A percentile compares a stretch with the other conserved stretches of the same genome.
Evolutionary conservation across 306 rosid genomes (phyloP).

Genomic region (Chamaecrista fasciculata): DNA sequence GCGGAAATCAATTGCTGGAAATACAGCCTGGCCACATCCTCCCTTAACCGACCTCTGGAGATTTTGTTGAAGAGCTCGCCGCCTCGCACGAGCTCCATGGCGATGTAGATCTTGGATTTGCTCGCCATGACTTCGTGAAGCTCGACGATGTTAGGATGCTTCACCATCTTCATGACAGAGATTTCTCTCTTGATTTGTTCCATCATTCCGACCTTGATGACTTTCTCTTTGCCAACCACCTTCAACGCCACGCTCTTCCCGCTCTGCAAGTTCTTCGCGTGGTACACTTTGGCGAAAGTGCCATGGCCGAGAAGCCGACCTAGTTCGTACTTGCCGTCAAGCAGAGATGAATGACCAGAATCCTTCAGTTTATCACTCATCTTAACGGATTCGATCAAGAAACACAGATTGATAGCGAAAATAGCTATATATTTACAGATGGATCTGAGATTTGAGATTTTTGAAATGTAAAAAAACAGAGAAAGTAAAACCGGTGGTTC

Average conservation of each 20-base stretch:
- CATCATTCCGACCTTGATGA: conserved; percentile 69
- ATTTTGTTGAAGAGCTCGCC: conserved; percentile 77
- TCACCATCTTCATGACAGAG: conserved; percentile 76
- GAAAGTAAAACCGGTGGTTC: no score
- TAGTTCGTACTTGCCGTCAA: conserved; percentile 78
- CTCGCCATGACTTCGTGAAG: conserved; percentile 84
- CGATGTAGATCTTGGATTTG: conserved; percentile 79
- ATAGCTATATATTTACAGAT: conserved; percentile 2
- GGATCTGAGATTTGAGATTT: not conserved
- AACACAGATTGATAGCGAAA: no score
- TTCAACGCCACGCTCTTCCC: conserved; percentile 71
- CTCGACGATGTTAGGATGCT: conserved; percentile 73
- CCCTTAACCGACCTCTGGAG: conserved; percentile 54
- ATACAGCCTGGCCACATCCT: conserved; percentile 63
- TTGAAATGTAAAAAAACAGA: no score
- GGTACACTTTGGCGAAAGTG: conserved; percentile 80
- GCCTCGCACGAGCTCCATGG: conserved; percentile 78
- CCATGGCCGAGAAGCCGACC: conserved; percentile 85
- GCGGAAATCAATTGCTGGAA: conserved; percentile 83
- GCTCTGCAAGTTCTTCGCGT: conserved; percentile 44
- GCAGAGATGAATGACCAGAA: conserved; percentile 35
- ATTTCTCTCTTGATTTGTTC: conserved; percentile 82
- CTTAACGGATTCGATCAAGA: no score
- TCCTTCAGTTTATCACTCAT: conserved; percentile 44
- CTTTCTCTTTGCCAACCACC: conserved; percentile 82